Base-by-base conservation (phyloP, 768 basidiomycete genomes). In the Tulasnella calospora region DNA sequence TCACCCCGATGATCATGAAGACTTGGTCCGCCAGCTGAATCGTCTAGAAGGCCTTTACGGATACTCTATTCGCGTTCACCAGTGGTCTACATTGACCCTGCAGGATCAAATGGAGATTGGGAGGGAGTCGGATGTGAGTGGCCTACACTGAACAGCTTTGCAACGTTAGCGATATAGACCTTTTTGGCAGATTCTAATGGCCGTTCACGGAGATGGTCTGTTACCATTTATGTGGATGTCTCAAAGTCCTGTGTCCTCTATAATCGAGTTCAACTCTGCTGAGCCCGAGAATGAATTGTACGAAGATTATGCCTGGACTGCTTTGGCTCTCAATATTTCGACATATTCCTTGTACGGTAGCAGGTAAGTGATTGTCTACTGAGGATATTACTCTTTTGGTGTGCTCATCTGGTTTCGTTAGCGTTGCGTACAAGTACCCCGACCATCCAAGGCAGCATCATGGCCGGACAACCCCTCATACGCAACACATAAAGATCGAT, bases 201-300 rank as follows among this genome's bases (percentile, higher is more conserved):
- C 84, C 67, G 84, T 84, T 3, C 84, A 84, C 76, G 84, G 84
- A 4, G 85, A 85, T 73, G 85, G 84, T 30, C 81, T 86, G 2
- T 85, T 83, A 2, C 84, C 85, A 80, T 81, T 85, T 8, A 79
- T 86, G 2, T 86, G 85, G 85, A 86, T 86, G 85, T 83, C 84
- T 1, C 81, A 84, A 10, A 84, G 83, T 10, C 83, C 85, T 1
- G 74, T 81, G 13, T 81, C 83, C 41, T 83, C 85, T 12, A 83
- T 86, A 19, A 85, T 86, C 55, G 85, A 86, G 78, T 83, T 86
- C 17, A 15, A 33, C 83, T 85, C 75, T 7, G n/a, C 36, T 27
- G 51, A 51, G 15, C 17, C 19, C 15, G 75, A 61, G n/a, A n/a
- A 57, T 23, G 75, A 27, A n/a, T 30, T 35, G 15, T 33, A 67